Percentiles rank a stretch among this genome's conserved stretches.
phyloP scores from a whole-genome alignment of 352 stramenopile species.

The Globisporangium paddicum region DNA sequence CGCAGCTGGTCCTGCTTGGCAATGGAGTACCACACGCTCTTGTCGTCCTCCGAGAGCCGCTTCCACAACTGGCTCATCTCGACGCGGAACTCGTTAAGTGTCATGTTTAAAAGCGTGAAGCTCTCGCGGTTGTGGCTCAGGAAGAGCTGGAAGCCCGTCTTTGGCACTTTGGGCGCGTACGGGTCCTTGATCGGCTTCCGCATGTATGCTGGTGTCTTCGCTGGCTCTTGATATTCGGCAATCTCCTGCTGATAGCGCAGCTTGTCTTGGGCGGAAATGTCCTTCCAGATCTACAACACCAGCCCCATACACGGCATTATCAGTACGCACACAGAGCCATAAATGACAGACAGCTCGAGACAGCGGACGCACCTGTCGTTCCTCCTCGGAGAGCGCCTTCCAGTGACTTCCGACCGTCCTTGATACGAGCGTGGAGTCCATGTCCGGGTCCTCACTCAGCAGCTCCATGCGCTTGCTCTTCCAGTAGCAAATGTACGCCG shows the following conservation, averaged over 20 bases:
- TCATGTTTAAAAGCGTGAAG: slow-evolving; percentile 45
- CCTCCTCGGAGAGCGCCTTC: slow-evolving; percentile 31
- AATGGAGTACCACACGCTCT: slow-evolving; percentile 41
- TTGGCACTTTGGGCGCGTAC: slow-evolving; percentile 32
- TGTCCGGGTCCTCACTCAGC: slow-evolving; percentile 31
- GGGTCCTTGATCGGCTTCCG: slow-evolving; percentile 28
- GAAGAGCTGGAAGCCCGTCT: slow-evolving; percentile 63
- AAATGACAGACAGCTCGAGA: background rate
- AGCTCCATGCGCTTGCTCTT: slow-evolving; percentile 37
- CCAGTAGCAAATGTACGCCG: slow-evolving; percentile 67
- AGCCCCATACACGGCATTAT: too few relatives aligned
- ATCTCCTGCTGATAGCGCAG: slow-evolving; percentile 51
- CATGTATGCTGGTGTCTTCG: background rate
- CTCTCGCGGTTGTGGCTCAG: slow-evolving; percentile 50
- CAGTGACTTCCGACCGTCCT: slow-evolving; percentile 46
- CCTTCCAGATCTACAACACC: slow-evolving; percentile 30
- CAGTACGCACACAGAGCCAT: too few relatives aligned
- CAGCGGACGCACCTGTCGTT: slow-evolving; percentile 25
- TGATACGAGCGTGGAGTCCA: slow-evolving; percentile 38
- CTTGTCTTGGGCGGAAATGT: slow-evolving; percentile 43
- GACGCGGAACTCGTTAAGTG: slow-evolving; percentile 45
- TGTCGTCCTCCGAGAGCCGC: slow-evolving; percentile 33
- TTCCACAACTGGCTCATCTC: slow-evolving; percentile 58
- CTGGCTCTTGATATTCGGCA: slow-evolving; percentile 24
- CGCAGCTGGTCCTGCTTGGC: slow-evolving; percentile 37